Percentiles rank a stretch among this genome's conserved stretches.
Conservation (phyloP, 1,284 basidiomycete species). For the Fistulinella staudtii region DNA sequence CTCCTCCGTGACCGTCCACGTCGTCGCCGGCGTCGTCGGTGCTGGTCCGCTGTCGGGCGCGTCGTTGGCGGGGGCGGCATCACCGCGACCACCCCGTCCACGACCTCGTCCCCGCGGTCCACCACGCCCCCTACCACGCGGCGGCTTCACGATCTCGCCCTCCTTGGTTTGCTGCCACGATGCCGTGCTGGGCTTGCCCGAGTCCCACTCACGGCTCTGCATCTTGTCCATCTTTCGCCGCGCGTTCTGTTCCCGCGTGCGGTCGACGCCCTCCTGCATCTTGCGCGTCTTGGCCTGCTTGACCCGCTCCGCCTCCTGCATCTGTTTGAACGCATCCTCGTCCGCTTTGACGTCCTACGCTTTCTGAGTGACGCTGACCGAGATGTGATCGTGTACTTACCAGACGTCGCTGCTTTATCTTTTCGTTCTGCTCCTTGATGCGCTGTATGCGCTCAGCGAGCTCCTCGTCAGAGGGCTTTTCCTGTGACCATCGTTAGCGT, state of each 20-base stretch:
- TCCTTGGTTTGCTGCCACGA: constrained; percentile 39
- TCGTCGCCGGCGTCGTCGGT: constrained; percentile 5
- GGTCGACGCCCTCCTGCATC: constrained; percentile 63
- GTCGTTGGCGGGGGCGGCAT: not conserved
- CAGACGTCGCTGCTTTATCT: constrained; percentile 71
- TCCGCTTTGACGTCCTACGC: constrained; percentile 70
- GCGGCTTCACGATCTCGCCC: too few relatives aligned
- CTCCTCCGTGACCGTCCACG: not conserved
- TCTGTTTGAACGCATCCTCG: constrained; percentile 69
- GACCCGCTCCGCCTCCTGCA: constrained; percentile 54
- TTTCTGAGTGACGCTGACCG: constrained; percentile 5
- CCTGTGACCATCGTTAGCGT: constrained; percentile 40
- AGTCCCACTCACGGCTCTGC: constrained; percentile 77
- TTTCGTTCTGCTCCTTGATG: constrained; percentile 75
- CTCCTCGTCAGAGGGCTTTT: constrained; percentile 70
- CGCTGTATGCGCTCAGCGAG: constrained; percentile 68
- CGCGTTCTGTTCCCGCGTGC: constrained; percentile 70
- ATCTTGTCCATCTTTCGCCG: constrained; percentile 75
- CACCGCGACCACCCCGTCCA: constrained; percentile 21
- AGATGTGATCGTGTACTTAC: constrained; percentile 37
- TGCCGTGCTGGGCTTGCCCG: too few relatives aligned
- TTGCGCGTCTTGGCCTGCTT: constrained; percentile 55
- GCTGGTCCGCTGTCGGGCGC: not conserved
- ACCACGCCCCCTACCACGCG: constrained; percentile 34
- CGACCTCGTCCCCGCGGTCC: constrained; percentile 35